phyloP scores from a whole-genome alignment of 805 yeast species.

The Wickerhamiella slavikovae region DNA sequence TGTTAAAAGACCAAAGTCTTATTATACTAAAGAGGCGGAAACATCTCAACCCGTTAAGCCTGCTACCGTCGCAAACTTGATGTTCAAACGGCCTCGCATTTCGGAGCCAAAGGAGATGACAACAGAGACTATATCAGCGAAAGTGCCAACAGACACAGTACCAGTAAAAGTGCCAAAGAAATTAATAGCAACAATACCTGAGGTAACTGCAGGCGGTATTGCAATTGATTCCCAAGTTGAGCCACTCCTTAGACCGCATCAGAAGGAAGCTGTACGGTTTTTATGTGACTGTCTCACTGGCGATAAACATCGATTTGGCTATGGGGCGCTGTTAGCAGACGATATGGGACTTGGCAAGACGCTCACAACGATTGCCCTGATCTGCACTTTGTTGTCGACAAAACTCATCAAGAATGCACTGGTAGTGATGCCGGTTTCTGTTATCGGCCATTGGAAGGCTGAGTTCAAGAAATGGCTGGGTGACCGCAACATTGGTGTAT shows the following conservation, averaged over 20 bases:
- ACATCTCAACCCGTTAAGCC: not conserved
- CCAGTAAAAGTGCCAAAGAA: not conserved
- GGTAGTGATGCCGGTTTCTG: conserved; percentile 80
- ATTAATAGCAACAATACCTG: not conserved
- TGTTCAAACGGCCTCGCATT: not conserved
- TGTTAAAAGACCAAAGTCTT: not conserved
- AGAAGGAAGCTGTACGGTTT: conserved; percentile 63
- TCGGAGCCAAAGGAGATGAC: no score
- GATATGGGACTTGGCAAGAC: conserved; percentile 96
- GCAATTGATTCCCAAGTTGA: conserved; percentile 14
- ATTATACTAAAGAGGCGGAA: not conserved
- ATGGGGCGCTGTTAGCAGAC: conserved; percentile 80
- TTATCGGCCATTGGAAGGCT: conserved; percentile 67
- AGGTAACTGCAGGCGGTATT: not conserved
- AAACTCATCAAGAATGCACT: conserved; percentile 32
- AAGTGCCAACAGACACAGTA: not conserved
- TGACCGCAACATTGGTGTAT: conserved; percentile 37
- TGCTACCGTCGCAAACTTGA: not conserved
- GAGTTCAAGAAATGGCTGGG: conserved; percentile 87
- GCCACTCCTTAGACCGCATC: conserved; percentile 54
- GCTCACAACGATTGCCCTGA: conserved; percentile 57
- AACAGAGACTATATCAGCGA: no score
- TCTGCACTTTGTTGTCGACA: conserved; percentile 57
- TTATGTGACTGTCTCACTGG: conserved; percentile 74
- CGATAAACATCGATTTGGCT: conserved; percentile 23